Base-by-base conservation (phyloP, 805 yeast species). In the Wickerhamomyces subpelliculosus region DNA sequence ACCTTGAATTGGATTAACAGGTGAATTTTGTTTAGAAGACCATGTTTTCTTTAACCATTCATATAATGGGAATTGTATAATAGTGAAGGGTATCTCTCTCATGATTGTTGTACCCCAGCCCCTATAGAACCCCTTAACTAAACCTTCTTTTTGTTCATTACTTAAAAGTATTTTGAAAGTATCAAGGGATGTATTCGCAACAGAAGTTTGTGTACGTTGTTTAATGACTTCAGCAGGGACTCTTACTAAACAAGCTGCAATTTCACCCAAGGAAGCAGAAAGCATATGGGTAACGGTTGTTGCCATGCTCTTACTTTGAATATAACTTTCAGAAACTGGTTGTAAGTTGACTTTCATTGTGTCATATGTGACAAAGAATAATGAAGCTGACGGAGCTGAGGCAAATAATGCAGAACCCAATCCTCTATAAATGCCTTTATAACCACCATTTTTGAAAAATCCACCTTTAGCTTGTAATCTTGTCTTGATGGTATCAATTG, bases 161-260 rank as follows among this genome's bases (percentile, higher is more conserved):
- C 65, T 61, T 13, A 86, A 54, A 29, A 90, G 65, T 38, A 72
- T 66, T 48, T 67, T 68, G 42, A 93, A 70, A 12, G 95, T 84
- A 34, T 75, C 75, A 58, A 69, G 68, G 9, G 96, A 86, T 0
- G 76, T 62, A 29, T 62, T 58, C 9, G 51, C 45, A 35, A 67
- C 70, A 29, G 78, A 65, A 0, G 96, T 78, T 59, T 93, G 99
- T 1, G 97, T 84, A 41, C 97, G 70, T 62, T 93, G 98, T 61
- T 93, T 93, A 50, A 93, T 78, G 20, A 93, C 95, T 57, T 93
- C 99, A 0, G 95, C 94, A 0, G 99, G 99, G 1, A 93, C 99
- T 41, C 99, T 70, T 2, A 93, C 93, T 41, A 82, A 61, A 59
- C 99, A 93, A 0, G 98, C 98, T 1, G 93, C 82, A 13, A 88